A percentile compares a stretch with the other conserved stretches of the same genome.
Evolutionary conservation across 2,329 filamentous ascomycete genomes (phyloP).

Genomic region (Cucurbitaria berberidis): DNA sequence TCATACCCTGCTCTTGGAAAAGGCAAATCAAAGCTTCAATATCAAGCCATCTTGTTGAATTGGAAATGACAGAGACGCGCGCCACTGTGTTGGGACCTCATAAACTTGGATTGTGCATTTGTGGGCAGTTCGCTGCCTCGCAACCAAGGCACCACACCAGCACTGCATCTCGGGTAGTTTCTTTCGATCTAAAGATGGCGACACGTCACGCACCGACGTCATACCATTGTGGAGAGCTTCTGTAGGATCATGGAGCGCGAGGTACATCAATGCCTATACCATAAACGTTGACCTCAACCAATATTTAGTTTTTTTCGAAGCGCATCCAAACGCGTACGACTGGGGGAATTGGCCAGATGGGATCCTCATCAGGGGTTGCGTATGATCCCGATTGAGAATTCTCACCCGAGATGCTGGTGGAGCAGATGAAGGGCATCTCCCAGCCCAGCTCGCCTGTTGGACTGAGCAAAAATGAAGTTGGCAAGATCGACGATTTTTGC

Average conservation of each 20-base stretch:
- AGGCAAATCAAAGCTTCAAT: no score
- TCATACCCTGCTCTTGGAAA: no score
- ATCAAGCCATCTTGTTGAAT: no score
- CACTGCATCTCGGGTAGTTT: no score
- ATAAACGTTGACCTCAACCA: slow-evolving; percentile 11
- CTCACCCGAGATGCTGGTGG: slow-evolving; percentile 1
- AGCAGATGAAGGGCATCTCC: slow-evolving; percentile 9
- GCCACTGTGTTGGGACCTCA: no score
- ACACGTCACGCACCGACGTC: no score
- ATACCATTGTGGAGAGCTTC: neutral
- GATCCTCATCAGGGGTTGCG: slow-evolving; percentile 26
- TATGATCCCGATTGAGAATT: slow-evolving; percentile 2
- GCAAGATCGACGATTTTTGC: slow-evolving; percentile 9
- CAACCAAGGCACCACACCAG: no score
- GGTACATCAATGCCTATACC: neutral
- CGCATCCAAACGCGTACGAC: slow-evolving; percentile 21
- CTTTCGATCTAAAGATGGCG: no score
- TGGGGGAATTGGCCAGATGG: slow-evolving; percentile 25
- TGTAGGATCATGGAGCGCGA: neutral
- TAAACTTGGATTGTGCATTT: neutral
- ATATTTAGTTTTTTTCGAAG: slow-evolving; percentile 1
- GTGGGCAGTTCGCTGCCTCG: neutral
- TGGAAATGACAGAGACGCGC: no score
- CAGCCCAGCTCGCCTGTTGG: slow-evolving; percentile 11
- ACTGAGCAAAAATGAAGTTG: slow-evolving; percentile 4